A percentile compares a stretch with the other conserved stretches of the same genome.
These are phyloP conservation scores for Barbarea vulgaris DNA, from an alignment of 345 rosid genomes.

Conservation along the genomic window DNA sequence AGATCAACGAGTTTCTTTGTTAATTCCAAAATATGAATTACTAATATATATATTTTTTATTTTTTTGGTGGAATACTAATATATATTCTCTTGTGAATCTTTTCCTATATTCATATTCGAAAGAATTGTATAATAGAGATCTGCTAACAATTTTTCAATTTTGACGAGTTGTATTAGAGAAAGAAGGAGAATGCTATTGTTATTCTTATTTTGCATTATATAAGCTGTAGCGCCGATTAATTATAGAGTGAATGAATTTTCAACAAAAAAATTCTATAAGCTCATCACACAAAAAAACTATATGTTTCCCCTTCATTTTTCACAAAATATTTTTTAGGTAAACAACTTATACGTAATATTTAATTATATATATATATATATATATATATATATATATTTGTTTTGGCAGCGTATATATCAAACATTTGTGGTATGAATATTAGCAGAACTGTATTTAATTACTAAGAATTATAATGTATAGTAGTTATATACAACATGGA, in stretches of 20 bases:
- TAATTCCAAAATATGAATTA: background rate
- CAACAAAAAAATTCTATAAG: background rate
- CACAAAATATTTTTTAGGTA: background rate
- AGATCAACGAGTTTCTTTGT: constrained; percentile 11
- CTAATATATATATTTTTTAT: background rate
- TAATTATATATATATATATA: too few species aligned
- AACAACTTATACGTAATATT: background rate
- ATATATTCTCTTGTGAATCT: background rate
- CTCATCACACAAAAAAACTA: background rate
- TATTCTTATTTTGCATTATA: constrained; percentile 1
- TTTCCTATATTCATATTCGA: constrained; percentile 12
- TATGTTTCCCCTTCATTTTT: background rate
- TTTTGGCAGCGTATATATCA: too few species aligned
- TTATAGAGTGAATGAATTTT: background rate
- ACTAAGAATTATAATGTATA: background rate
- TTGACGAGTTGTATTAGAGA: constrained; percentile 8
- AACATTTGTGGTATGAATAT: background rate
- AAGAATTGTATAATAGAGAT: background rate
- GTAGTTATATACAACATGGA: constrained; percentile 29
- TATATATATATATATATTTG: too few species aligned
- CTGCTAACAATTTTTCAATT: background rate
- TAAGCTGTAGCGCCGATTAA: constrained; percentile 2
- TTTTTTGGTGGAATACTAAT: too few species aligned
- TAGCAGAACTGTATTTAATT: background rate
- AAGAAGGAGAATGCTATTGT: background rate